phyloP scores from a whole-genome alignment of 2,329 filamentous ascomycete genomes.

The Aspergillus thermomutatus region DNA sequence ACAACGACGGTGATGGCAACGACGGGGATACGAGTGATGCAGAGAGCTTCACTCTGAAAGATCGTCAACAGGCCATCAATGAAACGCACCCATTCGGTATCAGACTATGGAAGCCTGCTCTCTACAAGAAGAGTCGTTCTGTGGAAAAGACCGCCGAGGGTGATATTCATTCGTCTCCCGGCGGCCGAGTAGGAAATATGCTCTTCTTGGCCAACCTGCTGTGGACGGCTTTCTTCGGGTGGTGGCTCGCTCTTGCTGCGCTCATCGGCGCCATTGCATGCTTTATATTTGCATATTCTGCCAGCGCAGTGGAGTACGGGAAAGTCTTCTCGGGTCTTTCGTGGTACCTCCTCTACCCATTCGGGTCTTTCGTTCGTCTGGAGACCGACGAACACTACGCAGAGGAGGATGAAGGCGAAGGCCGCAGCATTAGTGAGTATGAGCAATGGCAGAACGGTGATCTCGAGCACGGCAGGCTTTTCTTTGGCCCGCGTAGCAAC shows the following conservation, averaged over 20 bases:
- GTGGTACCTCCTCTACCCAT: slow-evolving; percentile 88
- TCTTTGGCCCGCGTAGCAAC: slow-evolving; percentile 79
- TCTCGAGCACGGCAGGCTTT: slow-evolving; percentile 88
- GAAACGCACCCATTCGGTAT: slow-evolving; percentile 98
- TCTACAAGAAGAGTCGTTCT: slow-evolving; percentile 96
- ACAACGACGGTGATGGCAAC: slow-evolving; percentile 58
- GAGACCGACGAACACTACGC: slow-evolving; percentile 92
- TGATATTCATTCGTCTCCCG: slow-evolving; percentile 93
- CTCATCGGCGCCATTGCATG: slow-evolving; percentile 73
- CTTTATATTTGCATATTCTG: slow-evolving; percentile 72
- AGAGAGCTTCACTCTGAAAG: slow-evolving; percentile 96
- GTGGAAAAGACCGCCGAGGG: slow-evolving; percentile 95
- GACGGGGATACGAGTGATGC: slow-evolving; percentile 79
- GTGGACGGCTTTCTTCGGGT: slow-evolving; percentile 90
- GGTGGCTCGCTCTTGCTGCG: slow-evolving; percentile 85
- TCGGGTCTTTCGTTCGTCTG: slow-evolving; percentile 91
- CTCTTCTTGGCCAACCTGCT: slow-evolving; percentile 82
- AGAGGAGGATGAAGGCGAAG: slow-evolving; percentile 92
- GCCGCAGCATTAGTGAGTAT: slow-evolving; percentile 95
- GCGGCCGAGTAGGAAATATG: slow-evolving; percentile 79
- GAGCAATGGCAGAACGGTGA: slow-evolving; percentile 99
- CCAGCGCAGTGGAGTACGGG: slow-evolving; percentile 82
- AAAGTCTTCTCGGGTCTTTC: slow-evolving; percentile 79
- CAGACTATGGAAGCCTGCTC: slow-evolving; percentile 94
- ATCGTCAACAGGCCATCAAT: slow-evolving; percentile 96